phyloP scores from a whole-genome alignment of 2,329 filamentous ascomycete species.

The Ascochyta lentis region DNA sequence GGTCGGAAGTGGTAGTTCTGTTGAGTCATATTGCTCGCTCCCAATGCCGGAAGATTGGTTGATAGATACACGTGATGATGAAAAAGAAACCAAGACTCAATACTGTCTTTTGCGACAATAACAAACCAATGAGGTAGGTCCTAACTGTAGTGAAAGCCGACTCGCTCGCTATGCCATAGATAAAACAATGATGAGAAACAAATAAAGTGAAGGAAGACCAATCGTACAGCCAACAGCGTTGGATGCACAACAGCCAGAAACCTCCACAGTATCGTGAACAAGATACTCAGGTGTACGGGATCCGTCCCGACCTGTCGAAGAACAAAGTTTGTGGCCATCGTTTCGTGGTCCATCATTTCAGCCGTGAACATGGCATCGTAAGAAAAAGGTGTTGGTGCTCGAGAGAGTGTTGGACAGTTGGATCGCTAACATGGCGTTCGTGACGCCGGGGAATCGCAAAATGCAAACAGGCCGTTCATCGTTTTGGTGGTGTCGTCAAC shows the following conservation, averaged over 20 bases:
- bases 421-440: constrained; percentile 46
- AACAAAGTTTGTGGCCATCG: constrained; percentile 26
- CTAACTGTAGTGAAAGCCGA: constrained; percentile 22
- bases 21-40: constrained; percentile 17
- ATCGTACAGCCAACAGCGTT: constrained; percentile 17
- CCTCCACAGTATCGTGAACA: constrained; percentile 15
- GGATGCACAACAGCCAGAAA: constrained; percentile 5
- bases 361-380: constrained; percentile 35
- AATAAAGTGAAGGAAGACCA: constrained; percentile 20
- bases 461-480: constrained; percentile 40
- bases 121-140: constrained; percentile 16
- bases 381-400: constrained; percentile 31
- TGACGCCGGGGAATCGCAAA: constrained; percentile 49
- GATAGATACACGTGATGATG: constrained; percentile 26
- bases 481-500: constrained; percentile 44
- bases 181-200: constrained; percentile 47
- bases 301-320: constrained; percentile 11
- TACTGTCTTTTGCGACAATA: constrained; percentile 14
- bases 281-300: constrained; percentile 14
- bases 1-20: constrained; percentile 10
- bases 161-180: constrained; percentile 47
- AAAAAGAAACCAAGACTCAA: constrained; percentile 4
- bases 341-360: constrained; percentile 38
- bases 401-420: constrained; percentile 40
- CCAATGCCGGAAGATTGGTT: constrained; percentile 16